Evolutionary conservation across 2,329 filamentous ascomycete species (phyloP), one percentile per base, ranked within the genome.

Genomic region (Mycosphaerella sp.): DNA sequence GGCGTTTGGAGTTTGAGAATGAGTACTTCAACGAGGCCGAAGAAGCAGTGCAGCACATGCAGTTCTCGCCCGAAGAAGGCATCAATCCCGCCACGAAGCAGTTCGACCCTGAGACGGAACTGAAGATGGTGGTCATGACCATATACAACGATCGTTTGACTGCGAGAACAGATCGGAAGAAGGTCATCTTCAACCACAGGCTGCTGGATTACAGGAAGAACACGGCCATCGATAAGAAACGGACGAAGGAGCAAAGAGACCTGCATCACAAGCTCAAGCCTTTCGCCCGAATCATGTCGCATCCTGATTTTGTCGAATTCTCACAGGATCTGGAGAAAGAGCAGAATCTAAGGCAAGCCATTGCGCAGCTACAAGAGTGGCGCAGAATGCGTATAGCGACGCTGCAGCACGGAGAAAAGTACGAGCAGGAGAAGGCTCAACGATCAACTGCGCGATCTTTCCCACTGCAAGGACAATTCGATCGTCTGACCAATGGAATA

Each of bases 11-110:
- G 65, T 98, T 98, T 58, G 93, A 98, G 75, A 96, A 88, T 0
- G 93, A 98, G 64, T 93, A 95, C 66, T 87, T 91, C 64, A 98
- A 98, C 64, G 93, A 98, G 64, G 93, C 93, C 0, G 93, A 98
- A 72, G 94, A 97, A 71, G 91, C 91, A 0, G 93, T 98, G 2
- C 93, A 98, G 68, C 84, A 95, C 57, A 97, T 98, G 90, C 87
- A 94, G 58, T 98, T 98, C 64, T 91, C 97, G 51, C 91, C 93
- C 0, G 93, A 93, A 21, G 91, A 96, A 70, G 93, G 93, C 51
- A 77, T 95, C 59, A 95, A 95, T 64, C 84, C 86, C 1, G 74
- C 78, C 2, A 95, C 89, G 0, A 86, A 87, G 55, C 85, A 94
- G 65, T 76, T 94, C 52, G 93, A 98, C 62, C 89, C 93, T 0